Evolutionary conservation across 441 rosid species (phyloP).

Genomic region (Corymbia calophylla): DNA sequence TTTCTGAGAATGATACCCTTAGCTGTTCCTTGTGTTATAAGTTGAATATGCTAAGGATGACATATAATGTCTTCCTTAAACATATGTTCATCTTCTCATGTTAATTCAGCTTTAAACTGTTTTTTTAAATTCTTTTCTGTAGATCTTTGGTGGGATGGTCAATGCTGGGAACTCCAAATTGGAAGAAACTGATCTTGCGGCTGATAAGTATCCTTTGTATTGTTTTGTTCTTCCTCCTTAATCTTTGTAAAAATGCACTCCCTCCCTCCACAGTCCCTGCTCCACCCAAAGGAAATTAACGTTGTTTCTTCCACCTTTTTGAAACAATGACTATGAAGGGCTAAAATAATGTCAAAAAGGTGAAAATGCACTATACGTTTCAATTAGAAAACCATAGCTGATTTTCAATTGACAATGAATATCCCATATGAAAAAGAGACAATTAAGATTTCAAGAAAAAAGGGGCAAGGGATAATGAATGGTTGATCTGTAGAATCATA

Average conservation of each 20-base stretch:
- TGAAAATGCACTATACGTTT: neutral
- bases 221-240: neutral
- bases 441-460: neutral
- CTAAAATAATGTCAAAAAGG: neutral
- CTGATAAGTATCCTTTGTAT: constrained; percentile 75
- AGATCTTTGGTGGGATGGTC: constrained; percentile 93
- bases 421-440: neutral
- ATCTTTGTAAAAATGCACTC: neutral
- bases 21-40: neutral
- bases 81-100: neutral
- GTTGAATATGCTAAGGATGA: neutral
- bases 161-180: constrained; percentile 75
- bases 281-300: neutral
- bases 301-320: neutral
- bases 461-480: neutral
- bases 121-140: neutral
- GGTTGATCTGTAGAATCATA: neutral
- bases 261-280: neutral
- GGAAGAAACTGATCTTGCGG: constrained; percentile 53
- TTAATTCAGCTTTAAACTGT: neutral
- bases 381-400: neutral
- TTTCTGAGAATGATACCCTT: neutral
- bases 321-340: neutral
- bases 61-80: neutral
- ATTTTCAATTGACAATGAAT: neutral